Evolutionary conservation across 2,329 filamentous ascomycete genomes (phyloP).

Genomic region (Cladosporium sp.): DNA sequence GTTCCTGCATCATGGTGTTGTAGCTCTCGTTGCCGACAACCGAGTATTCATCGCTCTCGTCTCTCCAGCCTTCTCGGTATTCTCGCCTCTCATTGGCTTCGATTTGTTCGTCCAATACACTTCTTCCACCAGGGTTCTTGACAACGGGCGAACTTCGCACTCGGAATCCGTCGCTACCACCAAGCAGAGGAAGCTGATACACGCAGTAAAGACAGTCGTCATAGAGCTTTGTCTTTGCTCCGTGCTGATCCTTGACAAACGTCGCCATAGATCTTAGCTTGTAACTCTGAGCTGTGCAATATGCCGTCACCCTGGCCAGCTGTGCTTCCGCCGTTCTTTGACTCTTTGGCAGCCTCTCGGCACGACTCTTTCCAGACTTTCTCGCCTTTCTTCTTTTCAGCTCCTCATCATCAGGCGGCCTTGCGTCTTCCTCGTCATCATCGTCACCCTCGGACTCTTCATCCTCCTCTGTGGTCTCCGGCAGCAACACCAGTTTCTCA

Average conservation of each 20-base stretch:
- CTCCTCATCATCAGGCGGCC: constrained; percentile 64
- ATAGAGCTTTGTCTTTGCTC: constrained; percentile 90
- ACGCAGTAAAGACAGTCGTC: constrained; percentile 96
- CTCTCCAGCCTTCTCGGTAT: constrained; percentile 87
- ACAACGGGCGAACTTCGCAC: constrained; percentile 85
- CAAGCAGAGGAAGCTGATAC: constrained; percentile 85
- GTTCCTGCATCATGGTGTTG: constrained; percentile 14
- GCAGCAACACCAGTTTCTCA: constrained; percentile 92
- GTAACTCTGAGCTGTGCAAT: constrained; percentile 92
- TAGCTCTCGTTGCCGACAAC: constrained; percentile 25
- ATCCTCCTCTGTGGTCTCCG: constrained; percentile 64
- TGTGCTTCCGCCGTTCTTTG: constrained; percentile 70
- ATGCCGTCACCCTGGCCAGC: constrained; percentile 85
- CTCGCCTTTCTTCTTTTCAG: constrained; percentile 59
- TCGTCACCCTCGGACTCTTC: constrained; percentile 50
- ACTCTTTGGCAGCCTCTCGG: constrained; percentile 84
- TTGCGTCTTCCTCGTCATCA: constrained; percentile 51
- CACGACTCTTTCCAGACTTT: constrained; percentile 76
- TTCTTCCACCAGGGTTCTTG: constrained; percentile 89
- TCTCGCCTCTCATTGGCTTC: constrained; percentile 86
- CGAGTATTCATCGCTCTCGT: constrained; percentile 65
- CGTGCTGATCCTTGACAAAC: constrained; percentile 82
- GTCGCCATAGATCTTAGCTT: constrained; percentile 83
- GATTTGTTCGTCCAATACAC: constrained; percentile 89
- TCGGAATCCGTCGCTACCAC: constrained; percentile 80